Percentiles rank a stretch among this genome's conserved stretches.
Conservation (phyloP, 2,329 filamentous ascomycete species). For the Penicillium sp. region DNA sequence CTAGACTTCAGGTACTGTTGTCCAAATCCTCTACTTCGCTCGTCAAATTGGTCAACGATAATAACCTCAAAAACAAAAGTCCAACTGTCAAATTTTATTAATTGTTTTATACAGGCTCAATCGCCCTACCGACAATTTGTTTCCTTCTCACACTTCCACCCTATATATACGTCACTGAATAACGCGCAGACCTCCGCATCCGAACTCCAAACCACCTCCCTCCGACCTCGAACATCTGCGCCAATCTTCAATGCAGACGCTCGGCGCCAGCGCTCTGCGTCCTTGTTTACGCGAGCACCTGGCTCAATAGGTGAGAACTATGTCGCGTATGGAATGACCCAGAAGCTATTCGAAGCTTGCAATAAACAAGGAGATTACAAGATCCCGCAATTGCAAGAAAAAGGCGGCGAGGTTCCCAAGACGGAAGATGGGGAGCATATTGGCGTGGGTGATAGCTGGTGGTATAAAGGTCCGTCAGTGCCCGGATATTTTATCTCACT, state of each 20-base stretch:
- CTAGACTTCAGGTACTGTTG: conserved; percentile 26
- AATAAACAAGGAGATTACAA: conserved; percentile 74
- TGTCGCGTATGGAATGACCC: conserved; percentile 77
- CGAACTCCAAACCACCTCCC: not conserved
- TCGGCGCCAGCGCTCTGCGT: conserved; percentile 30
- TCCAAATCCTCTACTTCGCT: not conserved
- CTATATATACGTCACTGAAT: not conserved
- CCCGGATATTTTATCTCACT: not conserved
- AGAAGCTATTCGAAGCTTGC: conserved; percentile 78
- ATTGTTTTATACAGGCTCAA: conserved; percentile 18
- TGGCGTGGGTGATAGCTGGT: conserved; percentile 74
- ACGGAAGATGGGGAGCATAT: conserved; percentile 82
- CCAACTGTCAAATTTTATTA: conserved; percentile 6
- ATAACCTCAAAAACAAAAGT: not conserved
- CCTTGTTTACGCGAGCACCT: conserved; percentile 37
- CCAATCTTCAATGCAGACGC: conserved; percentile 15
- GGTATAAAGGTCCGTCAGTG: conserved; percentile 73
- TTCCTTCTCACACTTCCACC: conserved; percentile 3
- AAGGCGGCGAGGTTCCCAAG: conserved; percentile 69
- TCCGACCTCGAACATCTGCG: conserved; percentile 8
- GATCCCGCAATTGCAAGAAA: conserved; percentile 70
- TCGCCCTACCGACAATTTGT: conserved; percentile 20
- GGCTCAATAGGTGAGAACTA: conserved; percentile 67
- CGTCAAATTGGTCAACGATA: not conserved
- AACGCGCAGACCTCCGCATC: not conserved